Base-by-base conservation (phyloP, 225 moss, liverwort and hornwort genomes). In the Thuidium tamariscinum region DNA sequence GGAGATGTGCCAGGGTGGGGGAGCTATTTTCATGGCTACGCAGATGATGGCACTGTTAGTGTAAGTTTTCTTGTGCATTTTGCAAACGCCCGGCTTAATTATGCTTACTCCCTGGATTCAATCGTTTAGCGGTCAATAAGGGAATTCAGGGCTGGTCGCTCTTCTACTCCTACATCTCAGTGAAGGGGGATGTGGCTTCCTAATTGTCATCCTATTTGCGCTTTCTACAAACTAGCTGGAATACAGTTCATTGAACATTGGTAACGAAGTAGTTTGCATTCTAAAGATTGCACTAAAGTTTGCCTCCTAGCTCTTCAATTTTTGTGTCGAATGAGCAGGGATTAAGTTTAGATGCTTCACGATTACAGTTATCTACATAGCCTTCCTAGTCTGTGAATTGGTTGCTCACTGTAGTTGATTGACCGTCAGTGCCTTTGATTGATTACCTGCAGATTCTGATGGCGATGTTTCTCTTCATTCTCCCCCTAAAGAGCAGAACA, bases 381-480 rank as follows among this genome's bases (percentile, higher is more conserved):
- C 49, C 42, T 83, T 8, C 44, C 59, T 41, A 54, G 22, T 76
- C 32, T 65, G 41, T 55, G 57, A 57, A 68, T n/a, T 57, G 57
- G 19, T 61, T 83, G 20, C 80, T 15, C 51, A 59, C 41, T 51
- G n/a, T 13, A 74, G 44, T 73, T 54, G 68, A 79, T 23, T 83
- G 59, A 90, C 82, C 36, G 19, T 29, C 29, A 63, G 10, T 61
- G 75, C n/a, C 34, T 56, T 83, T 49, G 63, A 68, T 80, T 77
- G 57, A 39, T 69, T 39, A 54, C 64, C 74, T 91, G 91, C 95
- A 97, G 95, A 90, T 96, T 63, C 49, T 91, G 81, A 93, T 92
- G 82, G 85, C 95, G 27, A 90, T 95, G 78, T 65, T 98, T 44
- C 91, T 98, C 21, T 98, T 98, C 78, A 75, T 97, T 68, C 85